Evolutionary conservation across 2,329 filamentous ascomycete species (phyloP).

Genomic region (Penicillium sp.): DNA sequence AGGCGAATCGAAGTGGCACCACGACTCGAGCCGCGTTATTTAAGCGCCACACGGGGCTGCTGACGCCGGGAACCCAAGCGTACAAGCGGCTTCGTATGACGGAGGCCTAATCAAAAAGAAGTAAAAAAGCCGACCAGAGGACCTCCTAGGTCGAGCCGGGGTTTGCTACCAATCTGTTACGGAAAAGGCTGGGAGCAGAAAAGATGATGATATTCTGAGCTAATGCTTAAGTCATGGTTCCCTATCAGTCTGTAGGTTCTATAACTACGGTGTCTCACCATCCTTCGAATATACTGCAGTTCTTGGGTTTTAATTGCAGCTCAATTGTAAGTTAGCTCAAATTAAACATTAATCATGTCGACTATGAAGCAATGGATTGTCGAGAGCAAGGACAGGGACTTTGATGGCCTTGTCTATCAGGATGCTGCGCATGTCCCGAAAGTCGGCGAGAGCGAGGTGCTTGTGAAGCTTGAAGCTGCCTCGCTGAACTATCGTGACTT

Average conservation of each 20-base stretch:
- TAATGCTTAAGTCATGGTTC: no score
- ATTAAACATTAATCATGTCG: constrained; percentile 32
- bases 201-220: no score
- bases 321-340: not conserved
- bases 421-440: constrained; percentile 57
- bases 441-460: constrained; percentile 69
- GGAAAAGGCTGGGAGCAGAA: no score
- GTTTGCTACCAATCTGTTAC: no score
- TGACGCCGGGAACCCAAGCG: no score
- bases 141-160: no score
- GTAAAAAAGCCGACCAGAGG: no score
- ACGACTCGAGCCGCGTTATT: no score
- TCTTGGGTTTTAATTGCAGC: not conserved
- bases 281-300: not conserved
- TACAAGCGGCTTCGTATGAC: no score
- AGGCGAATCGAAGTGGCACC: no score
- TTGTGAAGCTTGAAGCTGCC: constrained; percentile 63
- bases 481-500: constrained; percentile 55
- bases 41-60: no score
- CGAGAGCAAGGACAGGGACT: constrained; percentile 52
- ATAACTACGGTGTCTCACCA: not conserved
- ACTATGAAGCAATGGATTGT: constrained; percentile 60
- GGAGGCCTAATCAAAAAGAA: no score
- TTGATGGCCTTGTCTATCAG: constrained; percentile 61
- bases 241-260: not conserved